Evolutionary conservation across 2,329 filamentous ascomycete genomes (phyloP), one percentile per base, ranked within the genome.

Genomic region (Dactylella cylindrospora): DNA sequence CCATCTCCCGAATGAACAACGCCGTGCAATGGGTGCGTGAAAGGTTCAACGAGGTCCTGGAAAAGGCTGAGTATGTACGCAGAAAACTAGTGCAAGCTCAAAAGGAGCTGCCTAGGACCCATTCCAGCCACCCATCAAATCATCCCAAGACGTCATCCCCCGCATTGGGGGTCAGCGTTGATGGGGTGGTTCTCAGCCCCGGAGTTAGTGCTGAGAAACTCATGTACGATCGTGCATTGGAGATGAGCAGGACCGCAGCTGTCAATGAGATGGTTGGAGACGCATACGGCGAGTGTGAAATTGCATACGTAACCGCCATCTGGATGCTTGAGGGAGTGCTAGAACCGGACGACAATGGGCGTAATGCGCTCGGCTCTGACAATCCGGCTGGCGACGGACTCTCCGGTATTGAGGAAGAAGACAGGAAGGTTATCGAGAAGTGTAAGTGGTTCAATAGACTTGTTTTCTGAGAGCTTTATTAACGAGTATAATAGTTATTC

Each of bases 221-320:
- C 38, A 96, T 98, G 90, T 98, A 96, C 71, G 93, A 98, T 68
- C 87, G 93, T 39, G 93, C 93, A 0, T 77, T 97, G 17, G 93
- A 98, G 72, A 97, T 98, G 93, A 96, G 90, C 72, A 84, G 90
- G 46, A 84, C 88, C 3, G 91, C 93, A 5, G 93, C 93, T 5
- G 93, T 97, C 70, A 94, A 95, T 68, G 93, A 98, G 74, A 86
- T 98, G 43, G 89, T 93, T 1, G 90, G 91, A 54, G 88, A 93
- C 65, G 90, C 97, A 72, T 77, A 97, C 19, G 75, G 78, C 0
- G 89, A 90, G 12, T 97, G 91, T 71, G 90, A 97, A 70, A 84
- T 95, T 20, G 90, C 90, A 13, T 98, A 98, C 71, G 80, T 88
- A 49, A 97, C 93, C 0, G 90, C 93, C 0, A 90, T 97, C 66